Evolutionary conservation across 345 rosid species (phyloP), one percentile per base, ranked within the genome.

Genomic region (Eucalyptus shirleyi): DNA sequence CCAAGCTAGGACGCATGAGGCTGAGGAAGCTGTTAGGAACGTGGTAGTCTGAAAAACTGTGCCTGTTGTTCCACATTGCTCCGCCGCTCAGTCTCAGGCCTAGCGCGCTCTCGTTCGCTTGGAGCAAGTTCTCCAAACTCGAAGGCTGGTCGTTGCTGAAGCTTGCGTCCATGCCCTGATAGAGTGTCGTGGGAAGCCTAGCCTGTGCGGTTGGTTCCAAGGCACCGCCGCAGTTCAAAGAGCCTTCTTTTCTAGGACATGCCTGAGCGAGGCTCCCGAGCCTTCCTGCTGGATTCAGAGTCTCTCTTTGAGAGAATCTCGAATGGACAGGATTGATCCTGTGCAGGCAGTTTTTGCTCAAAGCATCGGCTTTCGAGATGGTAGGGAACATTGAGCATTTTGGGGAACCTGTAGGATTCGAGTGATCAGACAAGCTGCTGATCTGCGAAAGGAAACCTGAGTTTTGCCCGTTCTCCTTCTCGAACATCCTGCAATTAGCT

Each of bases 21-120:
- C 83, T 55, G 42, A 82, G 92, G 86, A 88, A 89, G 91, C 91
- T 91, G 93, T 89, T 89, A 88, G 91, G 90, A 88, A 88, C 65
- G 65, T 88, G 88, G 45, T 91, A 90, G 86, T 91, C 94, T 81
- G 94, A 77, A 28, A 91, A 85, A 87, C 88, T 50, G 62, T 91
- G 83, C 50, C 92, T 91, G 28, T 91, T 59, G 90, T 88, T 87
- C 87, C 91, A 90, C 21, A 83, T n/a, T 34, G 92, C 91, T 92
- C 93, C 96, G 67, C 90, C 92, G 56, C 89, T 93, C 92, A 93
- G 90, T 86, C 87, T 89, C 90, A 91, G 88, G 16, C 93, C 91
- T 40, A 77, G 85, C 30, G 85, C 47, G 3, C 30, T 77, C 37
- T 50, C 45, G 49, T 42, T 91, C 77, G 91, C 91, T 32, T 51